phyloP scores from a whole-genome alignment of 345 rosid genomes.

The Rhizophora mangle region DNA sequence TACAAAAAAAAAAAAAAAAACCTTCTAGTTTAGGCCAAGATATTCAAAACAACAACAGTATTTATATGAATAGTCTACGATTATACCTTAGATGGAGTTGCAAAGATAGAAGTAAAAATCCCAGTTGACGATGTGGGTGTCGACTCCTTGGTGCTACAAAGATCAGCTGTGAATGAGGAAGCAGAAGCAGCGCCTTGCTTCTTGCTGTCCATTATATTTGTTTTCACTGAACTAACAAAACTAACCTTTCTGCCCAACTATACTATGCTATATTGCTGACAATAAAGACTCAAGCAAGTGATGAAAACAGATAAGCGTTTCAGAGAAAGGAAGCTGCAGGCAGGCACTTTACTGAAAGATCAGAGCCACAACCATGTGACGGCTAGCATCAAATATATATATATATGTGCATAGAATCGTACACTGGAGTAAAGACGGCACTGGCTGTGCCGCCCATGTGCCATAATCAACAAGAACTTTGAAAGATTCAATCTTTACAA shows the following conservation, averaged over 20 bases:
- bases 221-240: not conserved
- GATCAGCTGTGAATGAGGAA: conserved; percentile 54
- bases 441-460: conserved; percentile 40
- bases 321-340: conserved; percentile 3
- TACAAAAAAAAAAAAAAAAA: not conserved
- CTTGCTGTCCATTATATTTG: conserved; percentile 48
- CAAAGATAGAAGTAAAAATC: conserved; percentile 57
- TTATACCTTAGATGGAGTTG: conserved; percentile 53
- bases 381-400: conserved; percentile 1
- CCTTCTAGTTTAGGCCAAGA: not conserved
- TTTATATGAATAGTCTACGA: not conserved
- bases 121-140: conserved; percentile 48
- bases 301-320: not conserved
- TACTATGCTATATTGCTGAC: not conserved
- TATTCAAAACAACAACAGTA: not conserved
- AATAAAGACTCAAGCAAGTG: not conserved
- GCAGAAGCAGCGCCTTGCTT: conserved; percentile 40
- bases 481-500: conserved; percentile 2
- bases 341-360: not conserved
- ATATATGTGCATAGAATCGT: conserved; percentile 6
- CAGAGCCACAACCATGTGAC: not conserved
- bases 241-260: not conserved
- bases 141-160: conserved; percentile 63
- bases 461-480: conserved; percentile 6
- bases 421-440: conserved; percentile 15